phyloP scores from a whole-genome alignment of 1,284 basidiomycete genomes.

The Thecaphora thlaspeos region DNA sequence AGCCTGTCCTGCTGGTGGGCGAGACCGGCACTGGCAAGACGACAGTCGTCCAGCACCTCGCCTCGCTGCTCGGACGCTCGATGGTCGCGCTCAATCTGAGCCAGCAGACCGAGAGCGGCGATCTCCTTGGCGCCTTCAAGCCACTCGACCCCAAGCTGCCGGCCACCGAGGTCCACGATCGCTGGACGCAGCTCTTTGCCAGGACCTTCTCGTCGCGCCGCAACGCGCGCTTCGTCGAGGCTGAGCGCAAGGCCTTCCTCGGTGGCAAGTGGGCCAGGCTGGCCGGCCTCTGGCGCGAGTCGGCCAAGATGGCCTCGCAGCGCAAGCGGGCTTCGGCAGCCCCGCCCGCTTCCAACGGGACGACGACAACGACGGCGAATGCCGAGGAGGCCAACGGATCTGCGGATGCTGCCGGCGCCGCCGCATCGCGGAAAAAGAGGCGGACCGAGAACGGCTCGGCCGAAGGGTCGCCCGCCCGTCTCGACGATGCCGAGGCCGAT shows the following conservation, averaged over 20 bases:
- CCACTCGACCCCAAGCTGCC: constrained; percentile 76
- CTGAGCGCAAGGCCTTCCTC: constrained; percentile 77
- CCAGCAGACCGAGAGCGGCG: constrained; percentile 93
- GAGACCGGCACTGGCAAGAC: constrained; percentile 99
- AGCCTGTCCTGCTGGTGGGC: constrained; percentile 88
- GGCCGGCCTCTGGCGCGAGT: constrained; percentile 81
- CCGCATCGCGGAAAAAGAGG: constrained; percentile 50
- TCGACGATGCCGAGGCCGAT: constrained; percentile 29
- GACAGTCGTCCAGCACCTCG: constrained; percentile 83
- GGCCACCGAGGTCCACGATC: constrained; percentile 72
- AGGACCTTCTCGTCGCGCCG: constrained; percentile 85
- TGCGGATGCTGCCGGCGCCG: constrained; percentile 5
- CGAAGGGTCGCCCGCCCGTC: constrained; percentile 24
- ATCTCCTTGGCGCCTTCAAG: constrained; percentile 92
- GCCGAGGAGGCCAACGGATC: background rate
- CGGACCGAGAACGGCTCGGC: constrained; percentile 36
- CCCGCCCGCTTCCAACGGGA: background rate
- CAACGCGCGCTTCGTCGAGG: constrained; percentile 83
- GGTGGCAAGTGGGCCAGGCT: constrained; percentile 83
- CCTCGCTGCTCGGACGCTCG: constrained; percentile 73
- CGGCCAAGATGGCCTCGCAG: constrained; percentile 62
- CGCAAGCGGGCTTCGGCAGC: constrained; percentile 41
- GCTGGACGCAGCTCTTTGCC: constrained; percentile 80
- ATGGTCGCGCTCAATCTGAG: constrained; percentile 89
- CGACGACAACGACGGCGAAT: background rate